A percentile compares a stretch with the other conserved stretches of the same genome.
Evolutionary conservation across 139 green algal species (phyloP).

Genomic region (Marvania coccoides): DNA sequence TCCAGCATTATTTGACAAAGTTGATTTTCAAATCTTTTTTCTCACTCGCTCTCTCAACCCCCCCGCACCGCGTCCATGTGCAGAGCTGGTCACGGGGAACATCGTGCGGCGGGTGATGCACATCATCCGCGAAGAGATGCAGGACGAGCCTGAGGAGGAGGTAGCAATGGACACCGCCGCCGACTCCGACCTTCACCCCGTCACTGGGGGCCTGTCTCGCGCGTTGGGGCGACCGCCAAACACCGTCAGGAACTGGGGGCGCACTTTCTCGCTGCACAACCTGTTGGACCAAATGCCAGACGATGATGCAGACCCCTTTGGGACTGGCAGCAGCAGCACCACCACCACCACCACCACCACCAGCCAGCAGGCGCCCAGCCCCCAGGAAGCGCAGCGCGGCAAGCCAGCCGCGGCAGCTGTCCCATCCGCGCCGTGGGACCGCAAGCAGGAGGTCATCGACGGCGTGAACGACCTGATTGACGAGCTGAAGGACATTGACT

Average conservation of each 20-base stretch:
- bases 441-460: conserved; percentile 80
- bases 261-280: conserved; percentile 65
- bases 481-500: conserved; percentile 84
- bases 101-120: conserved; percentile 85
- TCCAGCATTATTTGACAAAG: conserved; percentile 7
- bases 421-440: conserved; percentile 44
- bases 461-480: conserved; percentile 89
- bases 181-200: neutral
- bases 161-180: neutral
- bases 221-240: conserved; percentile 11
- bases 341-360: conserved; percentile 1
- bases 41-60: neutral
- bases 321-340: neutral
- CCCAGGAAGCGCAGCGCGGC: neutral
- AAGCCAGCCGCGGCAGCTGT: neutral
- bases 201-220: conserved; percentile 13
- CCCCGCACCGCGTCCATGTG: neutral
- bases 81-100: conserved; percentile 93
- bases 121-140: conserved; percentile 85
- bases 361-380: neutral
- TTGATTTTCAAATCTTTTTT: neutral
- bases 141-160: conserved; percentile 44
- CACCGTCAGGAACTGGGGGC: conserved; percentile 33
- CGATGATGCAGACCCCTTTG: neutral
- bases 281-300: conserved; percentile 49